Evolutionary conservation across 371 early-diverging fungal genomes (phyloP).

Genomic region (Rhizomucor pusillus): DNA sequence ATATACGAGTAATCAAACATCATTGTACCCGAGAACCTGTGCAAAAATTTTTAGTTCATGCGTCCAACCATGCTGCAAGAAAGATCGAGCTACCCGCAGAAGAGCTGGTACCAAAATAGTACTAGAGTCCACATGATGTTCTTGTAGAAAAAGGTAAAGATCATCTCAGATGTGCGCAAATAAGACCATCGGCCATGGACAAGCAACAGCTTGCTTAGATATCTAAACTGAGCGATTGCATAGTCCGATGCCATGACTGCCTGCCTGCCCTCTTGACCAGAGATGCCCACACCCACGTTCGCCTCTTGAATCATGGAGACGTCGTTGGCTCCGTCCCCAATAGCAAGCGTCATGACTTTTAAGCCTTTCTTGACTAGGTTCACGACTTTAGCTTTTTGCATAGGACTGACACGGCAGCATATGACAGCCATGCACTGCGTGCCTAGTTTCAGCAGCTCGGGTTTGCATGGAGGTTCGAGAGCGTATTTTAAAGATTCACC

Average conservation of each 20-base stretch:
- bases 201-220: conserved; percentile 66
- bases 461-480: conserved; percentile 58
- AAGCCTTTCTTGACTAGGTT: conserved; percentile 48
- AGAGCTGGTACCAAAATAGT: conserved; percentile 82
- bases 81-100: conserved; percentile 52
- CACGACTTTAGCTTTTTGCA: conserved; percentile 89
- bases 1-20: conserved; percentile 81
- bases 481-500: conserved; percentile 84
- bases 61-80: neutral
- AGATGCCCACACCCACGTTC: conserved; percentile 89
- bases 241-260: conserved; percentile 91
- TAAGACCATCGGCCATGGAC: conserved; percentile 90
- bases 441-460: conserved; percentile 66
- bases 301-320: conserved; percentile 94
- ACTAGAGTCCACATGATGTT: conserved; percentile 79
- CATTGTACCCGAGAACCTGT: conserved; percentile 48
- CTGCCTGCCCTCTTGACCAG: conserved; percentile 91
- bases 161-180: conserved; percentile 72
- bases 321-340: conserved; percentile 94
- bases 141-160: conserved; percentile 79
- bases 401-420: conserved; percentile 87
- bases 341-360: conserved; percentile 78
- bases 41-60: neutral
- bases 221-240: conserved; percentile 83
- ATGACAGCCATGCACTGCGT: conserved; percentile 72